A percentile compares a stretch with the other conserved stretches of the same genome.
Evolutionary conservation across 495 filamentous ascomycete species (phyloP).

Genomic region (Recurvomyces mirabilis): DNA sequence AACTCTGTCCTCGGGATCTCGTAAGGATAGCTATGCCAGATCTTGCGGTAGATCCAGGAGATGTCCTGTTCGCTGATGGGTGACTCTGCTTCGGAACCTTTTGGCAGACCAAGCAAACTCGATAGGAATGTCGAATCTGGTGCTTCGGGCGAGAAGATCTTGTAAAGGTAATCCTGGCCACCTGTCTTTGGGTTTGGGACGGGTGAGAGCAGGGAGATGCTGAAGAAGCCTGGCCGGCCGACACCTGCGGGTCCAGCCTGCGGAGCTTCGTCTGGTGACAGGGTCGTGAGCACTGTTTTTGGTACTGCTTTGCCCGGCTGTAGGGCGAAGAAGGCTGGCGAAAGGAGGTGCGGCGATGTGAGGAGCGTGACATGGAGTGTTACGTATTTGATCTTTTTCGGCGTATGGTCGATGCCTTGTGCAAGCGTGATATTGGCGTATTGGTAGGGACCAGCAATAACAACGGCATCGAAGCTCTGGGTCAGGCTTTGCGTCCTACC

Average conservation of each 20-base stretch:
- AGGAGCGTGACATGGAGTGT: conserved; percentile 81
- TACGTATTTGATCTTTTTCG: conserved; percentile 70
- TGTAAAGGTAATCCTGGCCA: conserved; percentile 74
- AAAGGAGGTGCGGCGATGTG: conserved; percentile 58
- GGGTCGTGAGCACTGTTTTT: conserved; percentile 68
- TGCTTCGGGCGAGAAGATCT: conserved; percentile 76
- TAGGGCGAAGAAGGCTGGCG: conserved; percentile 59
- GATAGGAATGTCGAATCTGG: conserved; percentile 54
- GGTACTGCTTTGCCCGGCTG: conserved; percentile 42
- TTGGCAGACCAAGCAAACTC: conserved; percentile 33
- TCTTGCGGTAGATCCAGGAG: conserved; percentile 64
- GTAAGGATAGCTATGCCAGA: conserved; percentile 80
- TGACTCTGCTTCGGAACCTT: conserved; percentile 1
- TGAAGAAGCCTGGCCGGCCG: conserved; percentile 71
- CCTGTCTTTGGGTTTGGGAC: conserved; percentile 44
- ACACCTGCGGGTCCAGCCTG: conserved; percentile 43
- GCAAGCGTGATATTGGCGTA: conserved; percentile 50
- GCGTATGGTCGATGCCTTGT: conserved; percentile 33
- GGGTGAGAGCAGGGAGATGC: conserved; percentile 65
- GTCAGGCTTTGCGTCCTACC: background rate
- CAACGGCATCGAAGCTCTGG: conserved; percentile 58
- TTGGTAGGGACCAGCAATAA: conserved; percentile 70
- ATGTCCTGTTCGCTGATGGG: conserved; percentile 39
- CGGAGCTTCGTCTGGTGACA: conserved; percentile 46
- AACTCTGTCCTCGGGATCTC: conserved; percentile 75